A percentile compares a stretch with the other conserved stretches of the same genome.
Evolutionary conservation across 306 rosid genomes (phyloP).

Genomic region (Alnus glutinosa): DNA sequence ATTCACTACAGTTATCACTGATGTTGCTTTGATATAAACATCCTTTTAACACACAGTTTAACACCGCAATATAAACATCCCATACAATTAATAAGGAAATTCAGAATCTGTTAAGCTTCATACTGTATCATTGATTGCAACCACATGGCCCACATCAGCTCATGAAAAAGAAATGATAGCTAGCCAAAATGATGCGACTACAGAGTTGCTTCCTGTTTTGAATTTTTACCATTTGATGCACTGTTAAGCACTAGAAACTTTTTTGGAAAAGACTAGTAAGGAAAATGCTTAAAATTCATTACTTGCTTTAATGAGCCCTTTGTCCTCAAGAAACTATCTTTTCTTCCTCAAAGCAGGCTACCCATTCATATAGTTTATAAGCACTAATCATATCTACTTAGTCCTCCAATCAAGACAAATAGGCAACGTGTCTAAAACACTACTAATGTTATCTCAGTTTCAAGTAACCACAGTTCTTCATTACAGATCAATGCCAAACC

Average conservation of each 20-base stretch:
- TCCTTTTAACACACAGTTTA: background rate
- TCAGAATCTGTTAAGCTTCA: background rate
- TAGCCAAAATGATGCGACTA: background rate
- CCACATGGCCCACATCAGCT: background rate
- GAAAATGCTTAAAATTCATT: background rate
- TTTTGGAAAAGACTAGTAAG: background rate
- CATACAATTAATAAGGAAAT: background rate
- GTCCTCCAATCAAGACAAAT: background rate
- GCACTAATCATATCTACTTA: background rate
- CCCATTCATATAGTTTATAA: background rate
- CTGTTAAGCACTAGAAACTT: background rate
- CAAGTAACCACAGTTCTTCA: background rate
- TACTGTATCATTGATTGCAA: background rate
- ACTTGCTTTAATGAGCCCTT: background rate
- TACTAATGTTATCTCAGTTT: background rate
- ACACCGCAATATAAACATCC: background rate
- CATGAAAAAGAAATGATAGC: background rate
- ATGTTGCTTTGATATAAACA: background rate
- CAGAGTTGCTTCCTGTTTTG: background rate
- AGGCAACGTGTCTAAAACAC: background rate
- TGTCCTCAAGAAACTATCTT: background rate
- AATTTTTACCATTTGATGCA: background rate
- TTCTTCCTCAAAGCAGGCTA: background rate
- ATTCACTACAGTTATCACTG: background rate
- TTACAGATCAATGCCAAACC: background rate